Evolutionary conservation across 208 protist species (phyloP), one percentile per base, ranked within the genome.

Genomic region (Lotmaria passim): DNA sequence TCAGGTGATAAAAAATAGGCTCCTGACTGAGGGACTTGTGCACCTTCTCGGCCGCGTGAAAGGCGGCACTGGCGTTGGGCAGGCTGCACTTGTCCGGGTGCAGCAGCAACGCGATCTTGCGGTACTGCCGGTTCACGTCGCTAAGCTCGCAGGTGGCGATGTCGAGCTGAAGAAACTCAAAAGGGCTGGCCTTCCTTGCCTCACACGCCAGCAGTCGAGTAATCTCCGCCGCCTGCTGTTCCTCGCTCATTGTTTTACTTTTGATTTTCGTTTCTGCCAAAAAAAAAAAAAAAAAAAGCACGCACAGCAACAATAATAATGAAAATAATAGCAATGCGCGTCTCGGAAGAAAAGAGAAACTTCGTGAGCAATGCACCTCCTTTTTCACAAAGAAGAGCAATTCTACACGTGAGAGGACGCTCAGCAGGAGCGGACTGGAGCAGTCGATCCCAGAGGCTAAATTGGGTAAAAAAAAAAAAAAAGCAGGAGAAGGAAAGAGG

Each of bases 71-170:
- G 55, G 88, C 85, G 52, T 90, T 75, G 19, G 85, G 71, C 24
- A 94, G 79, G 21, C 63, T 74, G 79, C 93, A 97, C 87, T 97
- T 97, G 70, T 97, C 93, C 12, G 93, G 93, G 69, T 97, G 93
- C 17, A 97, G 76, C 26, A 91, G 79, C 17, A 97, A 64, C n/a
- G 86, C 88, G 50, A 97, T 88, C 36, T 53, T 60, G n/a, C 84
- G 82, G 59, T 88, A 97, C 43, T 48, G 81, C 52, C 80, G 79
- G 46, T 86, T 91, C n/a, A 97, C 82, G 53, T 91, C 88, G 7
- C 53, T 24, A 10, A 91, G 21, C 33, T 81, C 83, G 60, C 84
- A 91, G 0, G 75, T 81, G 46, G 82, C 76, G 55, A 90, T 68
- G 66, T 91, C 79, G 15, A 97, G 55, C 41, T 83, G 50, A 7